Conservation (phyloP, 805 yeast genomes). For the Zygosaccharomyces rouxii region DNA sequence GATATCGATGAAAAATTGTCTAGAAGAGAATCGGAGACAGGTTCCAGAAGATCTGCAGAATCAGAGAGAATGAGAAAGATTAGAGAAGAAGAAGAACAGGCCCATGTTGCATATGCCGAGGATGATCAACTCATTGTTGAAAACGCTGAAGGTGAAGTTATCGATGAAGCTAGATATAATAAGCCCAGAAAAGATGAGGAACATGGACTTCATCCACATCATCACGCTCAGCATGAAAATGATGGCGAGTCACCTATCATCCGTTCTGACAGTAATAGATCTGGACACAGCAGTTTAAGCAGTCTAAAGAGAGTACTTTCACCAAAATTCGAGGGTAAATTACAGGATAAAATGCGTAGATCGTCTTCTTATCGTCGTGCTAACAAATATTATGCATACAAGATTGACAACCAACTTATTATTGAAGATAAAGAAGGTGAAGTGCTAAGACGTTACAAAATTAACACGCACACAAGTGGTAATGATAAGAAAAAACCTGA, state of each 20-base stretch:
- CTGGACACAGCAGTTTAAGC: constrained; percentile 34
- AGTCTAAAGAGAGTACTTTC: constrained; percentile 20
- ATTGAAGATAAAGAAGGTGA: constrained; percentile 94
- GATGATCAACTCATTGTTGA: constrained; percentile 71
- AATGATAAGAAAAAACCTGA: constrained; percentile 6
- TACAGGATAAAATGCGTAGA: constrained; percentile 17
- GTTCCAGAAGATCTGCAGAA: constrained; percentile 12
- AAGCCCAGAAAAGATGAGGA: constrained; percentile 25
- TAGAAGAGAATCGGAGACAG: constrained; percentile 7
- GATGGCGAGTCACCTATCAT: neutral
- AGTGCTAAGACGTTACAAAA: constrained; percentile 72
- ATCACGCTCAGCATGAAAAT: constrained; percentile 3
- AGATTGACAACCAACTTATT: constrained; percentile 68
- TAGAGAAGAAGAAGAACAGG: constrained; percentile 29
- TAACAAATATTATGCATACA: constrained; percentile 58
- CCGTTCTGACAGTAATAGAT: constrained; percentile 15
- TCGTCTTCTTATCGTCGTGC: constrained; percentile 1
- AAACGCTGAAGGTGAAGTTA: constrained; percentile 76
- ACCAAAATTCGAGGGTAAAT: constrained; percentile 22
- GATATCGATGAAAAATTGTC: constrained; percentile 7
- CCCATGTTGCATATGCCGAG: constrained; percentile 54
- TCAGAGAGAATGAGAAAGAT: constrained; percentile 22
- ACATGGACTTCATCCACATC: constrained; percentile 9
- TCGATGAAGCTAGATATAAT: constrained; percentile 49
- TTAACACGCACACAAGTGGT: constrained; percentile 48